Evolutionary conservation across 371 early-diverging fungal species (phyloP).

Genomic region (Zychaea mexicana): DNA sequence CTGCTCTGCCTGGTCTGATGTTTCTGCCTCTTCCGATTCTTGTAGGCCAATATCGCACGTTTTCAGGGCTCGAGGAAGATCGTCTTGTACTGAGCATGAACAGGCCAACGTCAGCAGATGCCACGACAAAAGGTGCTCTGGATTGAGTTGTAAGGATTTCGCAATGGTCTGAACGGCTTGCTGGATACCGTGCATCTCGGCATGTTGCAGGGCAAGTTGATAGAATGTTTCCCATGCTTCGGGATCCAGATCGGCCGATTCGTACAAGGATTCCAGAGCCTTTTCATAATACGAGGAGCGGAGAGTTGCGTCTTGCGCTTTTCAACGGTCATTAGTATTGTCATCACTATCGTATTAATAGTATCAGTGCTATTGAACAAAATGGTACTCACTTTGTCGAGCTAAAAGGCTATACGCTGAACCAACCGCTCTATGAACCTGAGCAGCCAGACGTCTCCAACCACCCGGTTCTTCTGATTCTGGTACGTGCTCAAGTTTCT

Average conservation of each 20-base stretch:
- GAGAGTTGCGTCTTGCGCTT: slow-evolving; percentile 49
- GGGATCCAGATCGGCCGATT: slow-evolving; percentile 53
- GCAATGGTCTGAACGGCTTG: slow-evolving; percentile 33
- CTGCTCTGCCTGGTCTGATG: slow-evolving; percentile 34
- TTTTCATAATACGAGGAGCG: slow-evolving; percentile 64
- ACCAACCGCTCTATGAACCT: slow-evolving; percentile 61
- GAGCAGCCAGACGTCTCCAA: slow-evolving; percentile 9
- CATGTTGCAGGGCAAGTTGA: slow-evolving; percentile 76
- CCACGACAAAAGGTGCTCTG: slow-evolving; percentile 74
- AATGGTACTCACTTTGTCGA: slow-evolving; percentile 44
- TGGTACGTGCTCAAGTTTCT: neutral
- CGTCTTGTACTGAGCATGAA: slow-evolving; percentile 47
- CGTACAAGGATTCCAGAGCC: slow-evolving; percentile 60
- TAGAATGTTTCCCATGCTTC: slow-evolving; percentile 63
- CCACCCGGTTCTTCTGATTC: neutral
- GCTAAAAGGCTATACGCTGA: slow-evolving; percentile 61
- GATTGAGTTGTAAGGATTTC: slow-evolving; percentile 62
- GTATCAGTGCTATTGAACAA: no score
- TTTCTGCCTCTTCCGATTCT: slow-evolving; percentile 23
- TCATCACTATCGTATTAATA: no score
- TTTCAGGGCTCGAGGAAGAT: slow-evolving; percentile 54
- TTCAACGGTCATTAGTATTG: no score
- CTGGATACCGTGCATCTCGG: slow-evolving; percentile 72
- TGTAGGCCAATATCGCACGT: slow-evolving; percentile 74
- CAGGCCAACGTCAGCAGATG: slow-evolving; percentile 80